Conservation (phyloP, 1,284 basidiomycete species). For the Trametes versicolor region DNA sequence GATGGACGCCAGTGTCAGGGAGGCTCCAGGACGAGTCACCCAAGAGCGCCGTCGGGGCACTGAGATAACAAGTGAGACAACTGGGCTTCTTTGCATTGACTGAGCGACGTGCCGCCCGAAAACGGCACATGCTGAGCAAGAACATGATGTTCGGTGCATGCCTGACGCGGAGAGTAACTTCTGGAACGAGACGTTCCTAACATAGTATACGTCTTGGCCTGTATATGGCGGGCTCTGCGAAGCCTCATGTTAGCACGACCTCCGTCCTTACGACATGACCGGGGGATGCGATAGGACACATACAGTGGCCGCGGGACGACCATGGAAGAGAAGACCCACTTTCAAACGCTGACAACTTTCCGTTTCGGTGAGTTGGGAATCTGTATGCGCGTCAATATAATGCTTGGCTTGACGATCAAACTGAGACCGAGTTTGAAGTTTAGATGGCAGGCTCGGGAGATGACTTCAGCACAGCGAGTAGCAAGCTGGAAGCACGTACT, state of each 20-base stretch:
- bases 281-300: slow-evolving; percentile 8
- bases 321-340: slow-evolving; percentile 11
- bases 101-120: slow-evolving; percentile 3
- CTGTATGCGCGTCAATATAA: not conserved
- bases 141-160: slow-evolving; percentile 17
- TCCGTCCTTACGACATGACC: slow-evolving; percentile 13
- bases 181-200: not conserved
- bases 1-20: slow-evolving; percentile 11
- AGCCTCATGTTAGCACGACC: slow-evolving; percentile 6
- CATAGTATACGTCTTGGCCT: not conserved
- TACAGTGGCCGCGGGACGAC: slow-evolving; percentile 6
- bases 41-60: not conserved
- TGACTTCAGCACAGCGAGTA: not conserved
- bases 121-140: slow-evolving; percentile 16
- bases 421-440: slow-evolving; percentile 2
- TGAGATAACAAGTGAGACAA: slow-evolving; percentile 11
- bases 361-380: not conserved
- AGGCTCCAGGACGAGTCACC: not conserved
- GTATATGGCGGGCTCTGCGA: not conserved
- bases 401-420: not conserved
- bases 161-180: slow-evolving; percentile 2
- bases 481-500: not conserved
- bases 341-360: not conserved
- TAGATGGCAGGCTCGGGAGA: not conserved
- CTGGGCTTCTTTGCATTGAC: slow-evolving; percentile 18